phyloP scores from a whole-genome alignment of 495 filamentous ascomycete genomes.

The Cercophora samala region DNA sequence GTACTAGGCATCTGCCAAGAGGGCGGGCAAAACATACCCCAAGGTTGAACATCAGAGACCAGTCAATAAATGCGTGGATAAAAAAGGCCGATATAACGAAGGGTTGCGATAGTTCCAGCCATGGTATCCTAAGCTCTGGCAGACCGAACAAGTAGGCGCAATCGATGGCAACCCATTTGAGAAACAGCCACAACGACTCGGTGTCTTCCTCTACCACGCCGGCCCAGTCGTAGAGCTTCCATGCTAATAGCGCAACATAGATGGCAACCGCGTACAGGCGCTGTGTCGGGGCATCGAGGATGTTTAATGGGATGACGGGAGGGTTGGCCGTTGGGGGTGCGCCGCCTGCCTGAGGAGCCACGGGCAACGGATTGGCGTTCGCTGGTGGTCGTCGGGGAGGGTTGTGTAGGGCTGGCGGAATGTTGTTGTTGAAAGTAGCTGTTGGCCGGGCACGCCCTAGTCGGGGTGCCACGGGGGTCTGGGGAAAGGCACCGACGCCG shows the following conservation, averaged over 20 bases:
- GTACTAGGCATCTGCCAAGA: constrained; percentile 4
- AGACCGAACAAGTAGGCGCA: constrained; percentile 77
- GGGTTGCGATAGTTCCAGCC: constrained; percentile 82
- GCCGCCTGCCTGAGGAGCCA: constrained; percentile 36
- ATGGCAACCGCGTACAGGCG: constrained; percentile 77
- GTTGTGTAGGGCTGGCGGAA: constrained; percentile 9
- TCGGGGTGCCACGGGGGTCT: constrained; percentile 36
- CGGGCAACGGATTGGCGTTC: constrained; percentile 28
- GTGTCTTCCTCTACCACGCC: constrained; percentile 68
- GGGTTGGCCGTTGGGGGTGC: constrained; percentile 25
- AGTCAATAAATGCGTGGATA: constrained; percentile 66
- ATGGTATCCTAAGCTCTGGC: constrained; percentile 83
- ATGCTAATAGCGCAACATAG: constrained; percentile 68
- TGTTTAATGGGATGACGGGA: constrained; percentile 68
- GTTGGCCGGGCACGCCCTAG: constrained; percentile 16
- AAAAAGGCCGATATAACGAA: constrained; percentile 65
- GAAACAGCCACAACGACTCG: constrained; percentile 78
- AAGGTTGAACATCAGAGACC: constrained; percentile 88
- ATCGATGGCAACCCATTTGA: constrained; percentile 90
- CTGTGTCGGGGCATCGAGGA: constrained; percentile 85
- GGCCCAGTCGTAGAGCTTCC: constrained; percentile 81
- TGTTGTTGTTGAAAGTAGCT: neutral
- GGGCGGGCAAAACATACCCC: constrained; percentile 50
- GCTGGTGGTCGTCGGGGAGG: constrained; percentile 5
- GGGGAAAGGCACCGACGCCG: constrained; percentile 44